Evolutionary conservation across 768 basidiomycete species (phyloP).

Genomic region (Xerocomellus intermedius): DNA sequence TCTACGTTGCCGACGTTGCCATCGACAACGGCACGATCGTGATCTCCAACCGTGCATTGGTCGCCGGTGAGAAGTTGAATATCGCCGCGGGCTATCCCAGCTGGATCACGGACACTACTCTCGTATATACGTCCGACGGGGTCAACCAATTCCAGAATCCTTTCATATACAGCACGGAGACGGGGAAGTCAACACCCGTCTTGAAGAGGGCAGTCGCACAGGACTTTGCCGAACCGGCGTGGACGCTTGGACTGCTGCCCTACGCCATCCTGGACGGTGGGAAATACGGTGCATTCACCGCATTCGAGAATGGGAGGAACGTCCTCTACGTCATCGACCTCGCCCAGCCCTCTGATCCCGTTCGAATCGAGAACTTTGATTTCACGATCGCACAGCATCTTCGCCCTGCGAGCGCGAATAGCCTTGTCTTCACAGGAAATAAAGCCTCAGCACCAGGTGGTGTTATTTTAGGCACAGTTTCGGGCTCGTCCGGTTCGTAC

Average conservation of each 20-base stretch:
- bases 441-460: conserved; percentile 2
- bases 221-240: conserved; percentile 27
- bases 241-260: conserved; percentile 17
- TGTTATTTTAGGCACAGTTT: conserved; percentile 8
- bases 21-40: conserved; percentile 10
- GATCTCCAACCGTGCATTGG: conserved; percentile 35
- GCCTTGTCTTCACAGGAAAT: conserved; percentile 13
- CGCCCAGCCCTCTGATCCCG: neutral
- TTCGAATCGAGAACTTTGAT: conserved; percentile 1
- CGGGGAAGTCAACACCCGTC: conserved; percentile 26
- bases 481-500: conserved; percentile 11
- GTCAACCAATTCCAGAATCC: conserved; percentile 60
- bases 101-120: conserved; percentile 43
- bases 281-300: conserved; percentile 30
- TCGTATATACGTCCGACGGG: conserved; percentile 59
- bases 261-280: conserved; percentile 25
- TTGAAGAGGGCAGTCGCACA: conserved; percentile 17
- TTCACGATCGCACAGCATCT: conserved; percentile 16
- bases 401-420: neutral
- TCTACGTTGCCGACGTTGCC: conserved; percentile 48
- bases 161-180: conserved; percentile 20
- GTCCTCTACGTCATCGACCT: conserved; percentile 34
- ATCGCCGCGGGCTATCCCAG: conserved; percentile 36
- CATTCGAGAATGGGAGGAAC: conserved; percentile 28
- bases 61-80: conserved; percentile 48